Percentiles rank a stretch among this genome's conserved stretches.
phyloP scores from a whole-genome alignment of 208 protist species.

The Angomonas deanei region DNA sequence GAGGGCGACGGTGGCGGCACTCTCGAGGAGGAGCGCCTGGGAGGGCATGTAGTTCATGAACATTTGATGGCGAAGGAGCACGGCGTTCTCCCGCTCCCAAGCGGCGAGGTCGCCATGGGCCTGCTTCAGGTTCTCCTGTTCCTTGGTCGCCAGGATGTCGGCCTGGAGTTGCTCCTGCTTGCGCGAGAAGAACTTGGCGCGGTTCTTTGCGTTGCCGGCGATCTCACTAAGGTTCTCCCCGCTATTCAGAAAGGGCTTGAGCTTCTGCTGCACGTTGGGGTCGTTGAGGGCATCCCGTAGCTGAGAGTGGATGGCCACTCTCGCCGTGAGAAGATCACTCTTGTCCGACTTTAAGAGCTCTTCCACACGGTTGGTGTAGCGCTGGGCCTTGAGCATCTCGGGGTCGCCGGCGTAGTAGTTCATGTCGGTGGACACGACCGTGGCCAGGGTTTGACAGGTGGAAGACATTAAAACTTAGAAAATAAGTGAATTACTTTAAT shows the following conservation, averaged over 20 bases:
- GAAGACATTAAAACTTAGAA: slow-evolving; percentile 29
- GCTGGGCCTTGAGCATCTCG: slow-evolving; percentile 30
- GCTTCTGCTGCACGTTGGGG: slow-evolving; percentile 38
- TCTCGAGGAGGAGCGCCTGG: slow-evolving; percentile 67
- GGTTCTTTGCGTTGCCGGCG: slow-evolving; percentile 43
- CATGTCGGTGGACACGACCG: slow-evolving; percentile 63
- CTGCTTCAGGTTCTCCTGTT: slow-evolving; percentile 60
- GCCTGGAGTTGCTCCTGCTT: slow-evolving; percentile 69
- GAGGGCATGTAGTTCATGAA: slow-evolving; percentile 83
- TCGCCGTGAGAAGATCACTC: slow-evolving; percentile 54
- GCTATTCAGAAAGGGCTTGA: slow-evolving; percentile 45
- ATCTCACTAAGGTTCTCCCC: slow-evolving; percentile 48
- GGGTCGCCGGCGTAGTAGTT: slow-evolving; percentile 78
- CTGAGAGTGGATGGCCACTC: slow-evolving; percentile 78
- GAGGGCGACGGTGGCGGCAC: slow-evolving; percentile 69
- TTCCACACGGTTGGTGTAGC: slow-evolving; percentile 39
- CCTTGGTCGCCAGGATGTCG: slow-evolving; percentile 46
- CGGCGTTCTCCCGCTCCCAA: slow-evolving; percentile 78
- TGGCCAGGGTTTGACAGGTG: slow-evolving; percentile 49
- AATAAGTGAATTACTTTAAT: not conserved
- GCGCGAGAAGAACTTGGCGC: slow-evolving; percentile 69
- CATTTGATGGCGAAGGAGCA: slow-evolving; percentile 76
- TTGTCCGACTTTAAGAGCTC: slow-evolving; percentile 41
- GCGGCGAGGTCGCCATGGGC: slow-evolving; percentile 69
- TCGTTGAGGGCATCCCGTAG: slow-evolving; percentile 64